Evolutionary conservation across 2,329 filamentous ascomycete genomes (phyloP).

Genomic region (Neopestalotiopsis clavispora): DNA sequence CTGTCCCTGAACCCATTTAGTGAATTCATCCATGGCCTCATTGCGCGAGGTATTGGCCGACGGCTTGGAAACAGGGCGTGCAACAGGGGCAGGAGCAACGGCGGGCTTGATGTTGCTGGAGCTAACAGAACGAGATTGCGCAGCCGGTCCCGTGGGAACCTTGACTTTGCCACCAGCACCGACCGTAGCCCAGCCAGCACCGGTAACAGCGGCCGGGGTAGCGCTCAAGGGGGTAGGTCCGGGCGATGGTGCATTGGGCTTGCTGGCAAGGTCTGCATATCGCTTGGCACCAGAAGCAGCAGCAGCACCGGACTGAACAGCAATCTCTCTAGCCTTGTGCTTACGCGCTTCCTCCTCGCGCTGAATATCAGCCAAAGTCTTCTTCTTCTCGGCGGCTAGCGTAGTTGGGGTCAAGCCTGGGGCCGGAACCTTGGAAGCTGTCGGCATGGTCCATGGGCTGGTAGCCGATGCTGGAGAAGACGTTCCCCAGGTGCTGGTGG

Average conservation of each 20-base stretch:
- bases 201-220: slow-evolving; percentile 37
- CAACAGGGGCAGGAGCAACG: slow-evolving; percentile 40
- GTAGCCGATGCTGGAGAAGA: slow-evolving; percentile 67
- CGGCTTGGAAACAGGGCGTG: slow-evolving; percentile 56
- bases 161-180: slow-evolving; percentile 93
- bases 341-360: slow-evolving; percentile 94
- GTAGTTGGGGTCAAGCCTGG: slow-evolving; percentile 36
- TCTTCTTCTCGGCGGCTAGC: slow-evolving; percentile 63
- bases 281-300: slow-evolving; percentile 69
- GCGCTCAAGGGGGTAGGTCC: slow-evolving; percentile 42
- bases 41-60: slow-evolving; percentile 48
- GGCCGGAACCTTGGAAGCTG: slow-evolving; percentile 46
- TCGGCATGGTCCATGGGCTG: slow-evolving; percentile 72
- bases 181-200: slow-evolving; percentile 87
- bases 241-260: slow-evolving; percentile 53
- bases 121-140: slow-evolving; percentile 52
- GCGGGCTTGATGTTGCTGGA: slow-evolving; percentile 47
- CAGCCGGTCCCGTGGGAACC: slow-evolving; percentile 64
- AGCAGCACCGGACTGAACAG: slow-evolving; percentile 52
- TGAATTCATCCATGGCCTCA: slow-evolving; percentile 85
- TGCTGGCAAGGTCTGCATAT: slow-evolving; percentile 92
- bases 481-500: slow-evolving; percentile 87
- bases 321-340: slow-evolving; percentile 66
- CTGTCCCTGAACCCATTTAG: slow-evolving; percentile 86
- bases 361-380: slow-evolving; percentile 94